Evolutionary conservation across 371 early-diverging fungal genomes (phyloP), one percentile per base, ranked within the genome.

Genomic region (Basidiobolus meristosporus): DNA sequence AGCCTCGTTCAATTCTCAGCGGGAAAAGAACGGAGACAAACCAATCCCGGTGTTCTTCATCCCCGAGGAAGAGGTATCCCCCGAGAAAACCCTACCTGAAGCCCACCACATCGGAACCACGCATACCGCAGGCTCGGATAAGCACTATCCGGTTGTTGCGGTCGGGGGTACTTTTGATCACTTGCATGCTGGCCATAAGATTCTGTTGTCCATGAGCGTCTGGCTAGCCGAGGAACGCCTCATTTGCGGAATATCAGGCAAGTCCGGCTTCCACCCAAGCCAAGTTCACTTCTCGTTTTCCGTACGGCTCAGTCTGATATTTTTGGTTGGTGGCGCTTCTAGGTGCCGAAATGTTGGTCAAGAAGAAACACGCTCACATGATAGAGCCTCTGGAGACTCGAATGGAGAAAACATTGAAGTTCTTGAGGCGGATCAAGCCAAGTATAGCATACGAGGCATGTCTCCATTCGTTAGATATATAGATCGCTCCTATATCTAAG

Each of bases 111-210:
- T n/a, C n/a, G n/a, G n/a, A n/a, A n/a, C n/a, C n/a, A n/a, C n/a
- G n/a, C n/a, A n/a, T n/a, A n/a, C n/a, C n/a, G n/a, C n/a, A n/a
- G n/a, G n/a, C n/a, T n/a, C n/a, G n/a, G n/a, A n/a, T n/a, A n/a
- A n/a, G n/a, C 20, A 45, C 10, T 53, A 51, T 45, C 23, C 31
- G 7, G 42, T 45, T 49, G 84, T 83, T 0, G 90, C 78, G 0
- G 60, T 92, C 3, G 97, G 97, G 12, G 97, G 97, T 7, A 95
- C 97, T 2, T 97, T 97, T 63, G 97, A 97, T 55, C 93, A 93
- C 50, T 54, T 97, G 33, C 97, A 97, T 48, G 65, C 73, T 1
- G 97, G 95, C 4, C 97, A 97, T 56, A 85, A 89, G 56, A 82
- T 93, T 28, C 56, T 97, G 20, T 59, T 97, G 37, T 76, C 89